These are phyloP conservation scores for Tetrapisispora arboricola DNA, from an alignment of 805 yeast species.

Conservation along the genomic window DNA sequence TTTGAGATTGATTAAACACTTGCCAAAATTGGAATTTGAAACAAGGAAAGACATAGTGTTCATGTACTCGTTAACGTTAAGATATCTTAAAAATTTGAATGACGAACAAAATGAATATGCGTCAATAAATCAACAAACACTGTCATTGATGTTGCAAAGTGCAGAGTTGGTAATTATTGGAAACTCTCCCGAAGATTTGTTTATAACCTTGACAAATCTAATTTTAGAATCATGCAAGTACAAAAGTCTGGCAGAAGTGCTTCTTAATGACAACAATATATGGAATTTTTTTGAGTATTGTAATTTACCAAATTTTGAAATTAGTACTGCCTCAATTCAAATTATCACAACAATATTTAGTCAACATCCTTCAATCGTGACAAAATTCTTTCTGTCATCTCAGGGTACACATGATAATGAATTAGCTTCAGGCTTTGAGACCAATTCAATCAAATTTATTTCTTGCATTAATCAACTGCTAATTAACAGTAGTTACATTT, in stretches of 20 bases:
- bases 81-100: conserved; percentile 65
- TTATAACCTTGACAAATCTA: conserved; percentile 65
- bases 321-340: conserved; percentile 81
- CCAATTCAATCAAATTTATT: conserved; percentile 51
- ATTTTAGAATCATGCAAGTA: conserved; percentile 76
- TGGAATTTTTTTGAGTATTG: conserved; percentile 83
- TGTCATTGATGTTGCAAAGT: conserved; percentile 36
- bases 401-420: too few species aligned
- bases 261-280: conserved; percentile 49
- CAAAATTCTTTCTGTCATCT: conserved; percentile 49
- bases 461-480: conserved; percentile 56
- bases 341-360: conserved; percentile 64
- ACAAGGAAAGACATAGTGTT: conserved; percentile 74
- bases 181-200: conserved; percentile 39
- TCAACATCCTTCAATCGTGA: conserved; percentile 53
- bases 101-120: conserved; percentile 82
- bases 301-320: conserved; percentile 69
- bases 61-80: conserved; percentile 63
- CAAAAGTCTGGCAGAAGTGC: conserved; percentile 52
- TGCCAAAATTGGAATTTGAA: conserved; percentile 75
- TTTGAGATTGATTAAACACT: conserved; percentile 44
- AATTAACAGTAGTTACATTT: conserved; percentile 73
- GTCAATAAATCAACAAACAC: conserved; percentile 50
- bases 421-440: too few species aligned
- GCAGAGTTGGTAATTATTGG: conserved; percentile 37